These are phyloP conservation scores for Pythium pyrilobum DNA, from an alignment of 352 stramenopile species.

Conservation along the genomic window DNA sequence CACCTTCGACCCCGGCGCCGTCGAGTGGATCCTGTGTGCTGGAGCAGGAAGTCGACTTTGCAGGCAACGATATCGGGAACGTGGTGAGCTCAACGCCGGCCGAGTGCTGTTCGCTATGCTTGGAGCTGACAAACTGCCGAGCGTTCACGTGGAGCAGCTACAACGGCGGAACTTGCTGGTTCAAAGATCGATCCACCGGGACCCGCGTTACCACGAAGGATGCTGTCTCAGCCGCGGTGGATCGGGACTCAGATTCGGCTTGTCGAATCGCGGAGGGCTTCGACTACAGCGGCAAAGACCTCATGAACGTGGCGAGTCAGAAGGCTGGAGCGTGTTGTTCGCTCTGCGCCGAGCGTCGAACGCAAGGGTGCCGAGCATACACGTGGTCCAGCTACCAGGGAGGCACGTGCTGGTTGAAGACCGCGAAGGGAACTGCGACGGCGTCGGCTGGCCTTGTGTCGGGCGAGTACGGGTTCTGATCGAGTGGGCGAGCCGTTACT, in stretches of 20 bases:
- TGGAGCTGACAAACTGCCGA: background rate
- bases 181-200: background rate
- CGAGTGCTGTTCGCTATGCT: conserved; percentile 4
- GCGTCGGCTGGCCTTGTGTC: background rate
- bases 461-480: background rate
- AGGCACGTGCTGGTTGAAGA: conserved; percentile 3
- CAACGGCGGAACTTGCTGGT: conserved; percentile 11
- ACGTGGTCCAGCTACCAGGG: conserved; percentile 3
- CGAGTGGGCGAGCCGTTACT: too few species aligned
- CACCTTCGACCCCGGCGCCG: background rate
- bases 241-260: background rate
- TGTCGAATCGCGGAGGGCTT: background rate
- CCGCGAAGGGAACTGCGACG: background rate
- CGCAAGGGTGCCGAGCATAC: conserved; percentile 4
- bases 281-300: background rate
- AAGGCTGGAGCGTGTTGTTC: background rate
- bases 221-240: background rate
- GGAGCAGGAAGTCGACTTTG: background rate
- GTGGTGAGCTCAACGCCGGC: background rate
- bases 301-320: background rate
- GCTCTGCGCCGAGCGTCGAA: background rate
- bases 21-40: background rate
- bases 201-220: background rate
- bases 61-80: conserved; percentile 5
- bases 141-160: conserved; percentile 13